Conservation (phyloP, 352 stramenopile species). For the Globisporangium carolinianum region DNA sequence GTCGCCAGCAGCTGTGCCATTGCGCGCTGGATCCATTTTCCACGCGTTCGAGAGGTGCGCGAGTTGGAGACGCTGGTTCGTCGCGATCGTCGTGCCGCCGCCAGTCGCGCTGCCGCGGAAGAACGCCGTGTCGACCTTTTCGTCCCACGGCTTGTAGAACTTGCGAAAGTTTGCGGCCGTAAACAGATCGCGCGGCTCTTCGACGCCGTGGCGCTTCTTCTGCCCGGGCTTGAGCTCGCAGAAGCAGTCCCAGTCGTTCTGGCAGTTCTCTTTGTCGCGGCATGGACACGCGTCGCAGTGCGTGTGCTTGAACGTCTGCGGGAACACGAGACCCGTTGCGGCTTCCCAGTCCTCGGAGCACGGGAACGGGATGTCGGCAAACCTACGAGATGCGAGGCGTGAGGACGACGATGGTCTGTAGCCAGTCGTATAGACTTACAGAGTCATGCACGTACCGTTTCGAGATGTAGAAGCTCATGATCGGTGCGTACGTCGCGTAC, state of each 20-base stretch:
- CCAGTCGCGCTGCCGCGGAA: slow-evolving; percentile 97
- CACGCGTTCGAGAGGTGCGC: slow-evolving; percentile 90
- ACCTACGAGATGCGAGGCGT: slow-evolving; percentile 28
- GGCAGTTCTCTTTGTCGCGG: slow-evolving; percentile 49
- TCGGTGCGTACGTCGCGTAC: slow-evolving; percentile 94
- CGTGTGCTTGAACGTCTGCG: slow-evolving; percentile 87
- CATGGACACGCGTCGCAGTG: slow-evolving; percentile 77
- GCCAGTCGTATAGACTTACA: too few relatives aligned
- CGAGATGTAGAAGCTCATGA: slow-evolving; percentile 97
- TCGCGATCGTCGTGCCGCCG: slow-evolving; percentile 92
- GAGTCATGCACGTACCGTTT: slow-evolving; percentile 32
- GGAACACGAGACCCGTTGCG: slow-evolving; percentile 88
- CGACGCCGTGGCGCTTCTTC: slow-evolving; percentile 69
- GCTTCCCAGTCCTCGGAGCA: slow-evolving; percentile 94
- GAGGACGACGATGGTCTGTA: too few relatives aligned
- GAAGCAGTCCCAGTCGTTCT: slow-evolving; percentile 79
- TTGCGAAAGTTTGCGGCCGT: slow-evolving; percentile 96
- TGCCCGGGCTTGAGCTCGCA: slow-evolving; percentile 49
- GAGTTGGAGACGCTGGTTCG: slow-evolving; percentile 95
- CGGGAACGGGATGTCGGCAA: slow-evolving; percentile 98
- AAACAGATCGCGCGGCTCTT: slow-evolving; percentile 90
- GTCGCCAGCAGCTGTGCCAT: slow-evolving; percentile 52
- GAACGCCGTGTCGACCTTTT: slow-evolving; percentile 96
- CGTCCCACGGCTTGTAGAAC: slow-evolving; percentile 93
- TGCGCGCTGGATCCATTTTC: slow-evolving; percentile 85